Conservation (phyloP, 768 basidiomycete genomes). For the Agrocybe pediades region DNA sequence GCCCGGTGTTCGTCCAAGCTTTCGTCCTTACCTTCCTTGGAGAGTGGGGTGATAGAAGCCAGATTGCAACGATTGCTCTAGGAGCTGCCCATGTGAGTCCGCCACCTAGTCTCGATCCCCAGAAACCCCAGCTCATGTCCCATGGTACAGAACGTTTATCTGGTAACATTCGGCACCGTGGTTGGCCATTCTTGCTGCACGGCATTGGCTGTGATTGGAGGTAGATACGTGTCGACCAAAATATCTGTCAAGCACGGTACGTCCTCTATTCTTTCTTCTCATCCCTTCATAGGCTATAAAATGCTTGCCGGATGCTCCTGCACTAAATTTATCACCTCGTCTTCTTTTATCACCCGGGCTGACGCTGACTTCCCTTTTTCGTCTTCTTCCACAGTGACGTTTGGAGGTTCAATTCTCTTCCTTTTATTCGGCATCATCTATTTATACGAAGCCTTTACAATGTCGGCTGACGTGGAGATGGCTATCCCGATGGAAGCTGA, state of each 20-base stretch:
- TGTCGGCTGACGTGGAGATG: slow-evolving; percentile 29
- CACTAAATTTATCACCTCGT: neutral
- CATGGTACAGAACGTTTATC: slow-evolving; percentile 76
- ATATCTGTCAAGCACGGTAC: slow-evolving; percentile 93
- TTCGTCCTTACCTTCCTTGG: slow-evolving; percentile 97
- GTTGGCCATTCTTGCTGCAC: slow-evolving; percentile 89
- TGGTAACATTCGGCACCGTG: slow-evolving; percentile 89
- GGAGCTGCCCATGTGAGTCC: slow-evolving; percentile 87
- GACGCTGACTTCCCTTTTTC: neutral
- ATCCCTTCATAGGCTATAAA: neutral
- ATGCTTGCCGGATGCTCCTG: neutral
- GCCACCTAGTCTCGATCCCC: neutral
- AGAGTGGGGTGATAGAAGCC: slow-evolving; percentile 98
- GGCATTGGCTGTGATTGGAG: slow-evolving; percentile 88
- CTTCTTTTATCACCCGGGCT: too few relatives aligned
- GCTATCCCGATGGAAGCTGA: slow-evolving; percentile 15
- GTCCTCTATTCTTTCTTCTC: slow-evolving; percentile 23
- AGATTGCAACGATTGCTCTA: slow-evolving; percentile 95
- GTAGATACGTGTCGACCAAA: slow-evolving; percentile 89
- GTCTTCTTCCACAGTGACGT: slow-evolving; percentile 44
- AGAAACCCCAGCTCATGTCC: neutral
- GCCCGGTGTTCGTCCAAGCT: slow-evolving; percentile 93
- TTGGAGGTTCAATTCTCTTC: slow-evolving; percentile 73
- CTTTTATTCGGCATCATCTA: slow-evolving; percentile 82
- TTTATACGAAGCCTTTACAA: slow-evolving; percentile 60